Conservation (phyloP, 2,329 filamentous ascomycete species). For the Fusarium sp. region DNA sequence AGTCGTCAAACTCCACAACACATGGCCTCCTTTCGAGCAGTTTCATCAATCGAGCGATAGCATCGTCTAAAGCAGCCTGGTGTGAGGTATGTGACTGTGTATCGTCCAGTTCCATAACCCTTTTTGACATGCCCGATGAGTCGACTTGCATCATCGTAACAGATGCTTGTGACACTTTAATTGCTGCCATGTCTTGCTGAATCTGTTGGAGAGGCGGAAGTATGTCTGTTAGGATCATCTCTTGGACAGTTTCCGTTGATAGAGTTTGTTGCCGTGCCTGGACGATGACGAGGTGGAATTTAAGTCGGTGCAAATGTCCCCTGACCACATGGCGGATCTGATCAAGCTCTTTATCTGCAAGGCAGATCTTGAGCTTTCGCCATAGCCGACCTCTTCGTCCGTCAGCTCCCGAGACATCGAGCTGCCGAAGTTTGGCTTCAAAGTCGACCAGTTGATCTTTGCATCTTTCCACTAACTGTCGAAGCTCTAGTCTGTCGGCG, state of each 20-base stretch:
- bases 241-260: too few species aligned
- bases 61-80: neutral
- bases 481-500: too few species aligned
- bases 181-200: fast-evolving
- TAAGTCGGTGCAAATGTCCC: neutral
- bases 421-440: fast-evolving
- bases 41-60: neutral
- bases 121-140: fast-evolving
- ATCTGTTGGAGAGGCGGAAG: too few species aligned
- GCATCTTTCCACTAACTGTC: too few species aligned
- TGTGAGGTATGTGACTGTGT: neutral
- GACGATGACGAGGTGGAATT: neutral
- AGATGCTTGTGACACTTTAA: neutral
- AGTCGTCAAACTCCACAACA: neutral
- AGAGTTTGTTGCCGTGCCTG: neutral
- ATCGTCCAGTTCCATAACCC: too few species aligned
- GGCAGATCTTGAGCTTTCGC: neutral
- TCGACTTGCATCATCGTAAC: fast-evolving
- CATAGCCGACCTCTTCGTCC: neutral
- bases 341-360: neutral
- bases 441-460: too few species aligned
- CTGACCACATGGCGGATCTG: neutral
- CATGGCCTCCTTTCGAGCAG: neutral
- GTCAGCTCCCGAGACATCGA: neutral
- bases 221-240: too few species aligned